Conservation (phyloP, 208 protist genomes). For the Acanthamoeba castellanii region DNA sequence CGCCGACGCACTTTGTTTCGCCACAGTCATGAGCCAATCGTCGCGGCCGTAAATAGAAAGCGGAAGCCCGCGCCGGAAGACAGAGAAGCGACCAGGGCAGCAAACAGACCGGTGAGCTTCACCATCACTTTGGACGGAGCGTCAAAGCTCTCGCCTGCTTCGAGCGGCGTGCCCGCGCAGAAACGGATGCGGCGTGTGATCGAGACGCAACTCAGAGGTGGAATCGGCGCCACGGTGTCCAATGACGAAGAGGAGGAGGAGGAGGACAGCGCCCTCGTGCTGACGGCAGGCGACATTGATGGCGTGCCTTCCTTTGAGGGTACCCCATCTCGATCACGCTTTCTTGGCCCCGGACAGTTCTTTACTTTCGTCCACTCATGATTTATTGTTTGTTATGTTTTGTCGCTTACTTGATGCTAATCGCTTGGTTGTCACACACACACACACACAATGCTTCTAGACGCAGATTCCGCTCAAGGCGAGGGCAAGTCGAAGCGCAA, state of each 20-base stretch:
- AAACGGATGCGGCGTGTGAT: neutral
- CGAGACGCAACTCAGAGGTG: neutral
- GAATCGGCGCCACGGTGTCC: neutral
- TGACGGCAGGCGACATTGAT: neutral
- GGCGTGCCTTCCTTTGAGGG: neutral
- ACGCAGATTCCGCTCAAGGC: neutral
- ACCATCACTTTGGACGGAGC: slow-evolving; percentile 15
- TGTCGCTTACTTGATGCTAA: no score
- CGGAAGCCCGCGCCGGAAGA: neutral
- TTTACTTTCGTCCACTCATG: no score
- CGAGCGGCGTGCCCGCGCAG: neutral
- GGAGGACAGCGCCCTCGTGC: neutral
- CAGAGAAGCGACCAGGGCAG: neutral
- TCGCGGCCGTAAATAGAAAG: neutral
- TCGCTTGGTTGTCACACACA: no score
- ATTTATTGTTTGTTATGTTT: no score
- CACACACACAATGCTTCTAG: neutral
- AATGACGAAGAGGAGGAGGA: neutral
- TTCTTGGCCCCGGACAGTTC: no score
- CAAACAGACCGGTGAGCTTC: slow-evolving; percentile 16
- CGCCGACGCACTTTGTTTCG: no score
- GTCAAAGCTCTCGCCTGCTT: neutral
- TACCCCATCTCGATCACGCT: neutral
- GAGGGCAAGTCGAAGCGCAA: neutral
- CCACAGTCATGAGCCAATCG: no score